phyloP scores from a whole-genome alignment of 257 asterid species.

The Nicotiana sylvestris region DNA sequence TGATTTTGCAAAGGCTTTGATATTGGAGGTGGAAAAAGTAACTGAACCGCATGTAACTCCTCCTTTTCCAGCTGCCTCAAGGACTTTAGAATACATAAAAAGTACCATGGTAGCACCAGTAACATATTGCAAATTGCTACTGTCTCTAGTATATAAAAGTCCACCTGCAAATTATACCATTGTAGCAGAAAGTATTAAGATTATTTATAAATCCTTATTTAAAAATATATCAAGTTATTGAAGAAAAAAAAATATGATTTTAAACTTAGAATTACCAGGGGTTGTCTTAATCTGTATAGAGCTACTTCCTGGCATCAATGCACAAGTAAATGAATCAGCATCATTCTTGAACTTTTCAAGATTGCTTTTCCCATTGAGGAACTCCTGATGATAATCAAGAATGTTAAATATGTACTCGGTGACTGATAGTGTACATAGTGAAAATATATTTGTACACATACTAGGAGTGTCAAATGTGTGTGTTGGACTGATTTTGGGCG shows the following conservation, averaged over 20 bases:
- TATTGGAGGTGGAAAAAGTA: slow-evolving; percentile 34
- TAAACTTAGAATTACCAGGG: slow-evolving; percentile 39
- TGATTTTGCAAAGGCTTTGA: slow-evolving; percentile 65
- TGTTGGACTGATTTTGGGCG: no score
- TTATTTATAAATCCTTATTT: no score
- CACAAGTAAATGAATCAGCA: slow-evolving; percentile 66
- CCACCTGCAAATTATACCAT: slow-evolving; percentile 55
- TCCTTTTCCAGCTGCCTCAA: slow-evolving; percentile 25
- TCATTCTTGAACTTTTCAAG: slow-evolving; percentile 48
- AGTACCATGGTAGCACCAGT: slow-evolving; percentile 56
- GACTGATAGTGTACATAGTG: no score
- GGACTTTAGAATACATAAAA: slow-evolving; percentile 43
- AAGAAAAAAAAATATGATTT: no score
- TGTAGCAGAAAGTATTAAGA: not conserved
- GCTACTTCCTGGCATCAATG: slow-evolving; percentile 73
- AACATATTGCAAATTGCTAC: slow-evolving; percentile 68
- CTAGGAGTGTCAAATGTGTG: no score
- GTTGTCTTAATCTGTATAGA: slow-evolving; percentile 59
- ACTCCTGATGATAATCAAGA: slow-evolving; percentile 41
- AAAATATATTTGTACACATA: no score
- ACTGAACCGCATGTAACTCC: slow-evolving; percentile 56
- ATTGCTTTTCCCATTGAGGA: slow-evolving; percentile 38
- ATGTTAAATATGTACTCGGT: not conserved
- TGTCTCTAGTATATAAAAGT: slow-evolving; percentile 55
- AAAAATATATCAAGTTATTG: no score